A percentile compares a stretch with the other conserved stretches of the same genome.
Evolutionary conservation across 805 yeast species (phyloP).

Genomic region (Starmerella bacillaris): DNA sequence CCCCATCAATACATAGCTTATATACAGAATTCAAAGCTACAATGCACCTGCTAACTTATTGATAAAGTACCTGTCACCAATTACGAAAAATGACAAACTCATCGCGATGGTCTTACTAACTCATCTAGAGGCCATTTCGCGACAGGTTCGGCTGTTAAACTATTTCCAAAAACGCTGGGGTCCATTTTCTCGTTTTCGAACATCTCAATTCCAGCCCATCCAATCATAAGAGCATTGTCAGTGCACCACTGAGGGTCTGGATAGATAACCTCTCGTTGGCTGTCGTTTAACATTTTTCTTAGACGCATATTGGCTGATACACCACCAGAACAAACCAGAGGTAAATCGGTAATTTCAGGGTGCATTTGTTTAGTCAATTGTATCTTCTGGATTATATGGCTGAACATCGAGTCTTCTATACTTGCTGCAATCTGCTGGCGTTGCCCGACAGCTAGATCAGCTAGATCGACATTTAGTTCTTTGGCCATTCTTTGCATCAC

Average conservation of each 20-base stretch:
- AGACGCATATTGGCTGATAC: conserved; percentile 55
- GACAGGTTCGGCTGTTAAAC: no score
- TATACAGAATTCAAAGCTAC: no score
- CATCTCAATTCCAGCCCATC: conserved; percentile 88
- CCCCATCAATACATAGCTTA: no score
- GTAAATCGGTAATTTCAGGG: conserved; percentile 18
- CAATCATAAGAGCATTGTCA: conserved; percentile 94
- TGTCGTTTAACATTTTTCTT: conserved; percentile 16
- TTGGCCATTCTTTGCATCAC: conserved; percentile 26
- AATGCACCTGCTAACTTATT: no score
- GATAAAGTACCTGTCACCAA: no score
- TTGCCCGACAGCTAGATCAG: conserved; percentile 10
- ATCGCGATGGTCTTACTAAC: no score
- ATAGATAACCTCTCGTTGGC: conserved; percentile 32
- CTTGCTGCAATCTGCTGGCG: conserved; percentile 15
- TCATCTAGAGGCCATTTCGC: no score
- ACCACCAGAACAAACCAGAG: conserved; percentile 70
- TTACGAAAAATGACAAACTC: no score
- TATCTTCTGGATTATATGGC: conserved; percentile 53
- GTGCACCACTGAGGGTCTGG: conserved; percentile 66
- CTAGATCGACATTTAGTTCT: conserved; percentile 8
- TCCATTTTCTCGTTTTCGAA: conserved; percentile 31
- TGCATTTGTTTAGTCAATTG: conserved; percentile 28
- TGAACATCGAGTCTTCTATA: conserved; percentile 48
- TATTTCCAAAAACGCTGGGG: background rate